Base-by-base conservation (phyloP, 768 basidiomycete genomes). In the Psilocybe cubensis region DNA sequence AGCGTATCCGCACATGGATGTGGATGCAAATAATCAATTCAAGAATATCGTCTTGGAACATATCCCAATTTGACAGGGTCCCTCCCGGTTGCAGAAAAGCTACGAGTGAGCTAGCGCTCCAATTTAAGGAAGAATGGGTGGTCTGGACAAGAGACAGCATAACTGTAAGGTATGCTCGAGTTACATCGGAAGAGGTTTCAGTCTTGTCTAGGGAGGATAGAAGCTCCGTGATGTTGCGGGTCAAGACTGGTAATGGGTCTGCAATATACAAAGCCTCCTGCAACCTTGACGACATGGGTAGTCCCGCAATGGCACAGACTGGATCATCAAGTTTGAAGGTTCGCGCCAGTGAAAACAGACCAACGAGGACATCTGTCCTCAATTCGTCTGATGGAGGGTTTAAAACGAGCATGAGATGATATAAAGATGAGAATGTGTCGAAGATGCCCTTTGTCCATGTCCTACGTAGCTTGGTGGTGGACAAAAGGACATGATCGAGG, bases 21-120 rank as follows among this genome's bases (percentile, higher is more conserved):
- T 57, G 52, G n/a, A 61, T 61, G 33, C 60, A 61, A 14, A 48
- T 50, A 20, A 61, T 41, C 12, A 61, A 41, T 33, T 57, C 56
- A 4, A 54, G 56, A 14, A 55, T 38, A n/a, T 57, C 56, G 4
- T 43, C 49, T 52, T 57, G 20, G 28, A 33, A 45, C 3, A 25
- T 31, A 9, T 57, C 56, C 56, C 49, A 57, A 29, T 29, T 24
- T 38, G 52, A 50, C 3, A 59, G 41, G n/a, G 51, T 46, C 0
- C 60, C 56, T 3, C 56, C 60, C 1, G 46, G 47, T 42, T 57
- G 52, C 5, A 61, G 28, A 3, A 57, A 25, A 2, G 60, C 56
- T 10, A 61, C 46, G 14, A 61, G 52, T 3, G 48, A 31, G 31
- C 29, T 54, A 8, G 60, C 56, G 2, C 56, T 57, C 60, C 60